Evolutionary conservation across 805 yeast genomes (phyloP), one percentile per base, ranked within the genome.

Genomic region (Cyberlindnera mrakii): DNA sequence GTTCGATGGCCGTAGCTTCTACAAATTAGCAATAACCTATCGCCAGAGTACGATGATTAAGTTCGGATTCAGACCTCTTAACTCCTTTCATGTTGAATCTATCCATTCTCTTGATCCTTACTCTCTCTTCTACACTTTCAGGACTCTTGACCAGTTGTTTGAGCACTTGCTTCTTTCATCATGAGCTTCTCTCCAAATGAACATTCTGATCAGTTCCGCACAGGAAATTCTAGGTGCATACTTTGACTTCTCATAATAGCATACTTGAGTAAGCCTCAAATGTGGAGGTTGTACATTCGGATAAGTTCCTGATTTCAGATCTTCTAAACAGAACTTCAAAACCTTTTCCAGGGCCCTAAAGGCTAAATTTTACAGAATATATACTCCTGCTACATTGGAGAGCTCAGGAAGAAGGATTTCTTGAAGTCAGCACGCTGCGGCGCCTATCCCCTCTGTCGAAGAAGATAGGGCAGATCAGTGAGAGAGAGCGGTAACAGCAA

Each of bases 371-470:
- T 83, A 90, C 27, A 80, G 67, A 33, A 83, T 64, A 59, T 81
- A 80, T 35, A 80, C 72, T 15, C 88, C 86, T 11, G 77, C 68
- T 37, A 82, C 76, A 48, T 89, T 88, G 86, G 84, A 5, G 80
- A 80, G 30, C 88, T 89, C 66, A 79, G 82, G 6, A 82, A 83
- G 43, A 76, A 74, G 54, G 75, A 73, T 58, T 80, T 85, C 55
- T 80, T 56, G 65, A 80, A 80, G 62, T 81, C 81, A 2, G 81
- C 80, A 27, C 80, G 82, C n/a, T n/a, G n/a, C n/a, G n/a, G n/a
- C n/a, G n/a, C n/a, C n/a, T n/a, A n/a, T n/a, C n/a, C n/a, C n/a
- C n/a, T n/a, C n/a, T n/a, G n/a, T n/a, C n/a, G n/a, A n/a, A n/a
- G n/a, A n/a, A n/a, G n/a, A n/a, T n/a, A n/a, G n/a, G n/a, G n/a